Evolutionary conservation across 192 early-diverging fungal species (phyloP), one percentile per base, ranked within the genome.

Genomic region (Physocladia obscura): DNA sequence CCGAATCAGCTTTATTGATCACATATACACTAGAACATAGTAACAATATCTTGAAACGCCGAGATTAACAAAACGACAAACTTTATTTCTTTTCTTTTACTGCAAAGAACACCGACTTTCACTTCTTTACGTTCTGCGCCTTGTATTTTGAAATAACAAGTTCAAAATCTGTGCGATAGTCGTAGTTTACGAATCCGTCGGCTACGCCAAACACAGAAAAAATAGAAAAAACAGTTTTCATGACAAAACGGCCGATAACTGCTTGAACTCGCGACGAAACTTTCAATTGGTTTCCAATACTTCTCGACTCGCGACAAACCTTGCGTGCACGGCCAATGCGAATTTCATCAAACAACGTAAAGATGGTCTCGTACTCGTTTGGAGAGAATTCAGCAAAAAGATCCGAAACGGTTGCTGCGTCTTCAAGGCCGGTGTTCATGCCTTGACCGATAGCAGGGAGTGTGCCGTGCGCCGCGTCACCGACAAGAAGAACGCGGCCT

Each of bases 391-490:
- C 26, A 13, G n/a, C 62, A 49, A 65, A 51, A 4, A 65, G 29
- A 31, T 65, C 62, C 8, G 48, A 15, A 3, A 65, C 8, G 3
- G 48, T 32, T 24, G 31, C 62, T 4, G 62, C 62, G 32, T 65
- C 62, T 32, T 65, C 62, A 51, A 65, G 49, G 8, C 26, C 62
- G 13, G n/a, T 5, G 31, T 50, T 50, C 8, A 65, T 4, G 6
- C 62, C 62, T 51, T 65, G 62, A 6, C 62, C 62, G 50, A 31
- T 31, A 3, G 29, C 17, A 5, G 62, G 62, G 50, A 50, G 8
- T 2, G 49, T 65, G 27, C 62, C 62, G 29, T 65, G 62, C 40
- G 47, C 62, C 2, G 62, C 62, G 47, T 65, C 62, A 34, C 62
- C 62, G 19, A 65, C 49, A 5, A 65, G 49, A 4, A 65, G 4